Evolutionary conservation across 352 stramenopile genomes (phyloP), one percentile per base, ranked within the genome.

Genomic region (Phytophthora melonis): DNA sequence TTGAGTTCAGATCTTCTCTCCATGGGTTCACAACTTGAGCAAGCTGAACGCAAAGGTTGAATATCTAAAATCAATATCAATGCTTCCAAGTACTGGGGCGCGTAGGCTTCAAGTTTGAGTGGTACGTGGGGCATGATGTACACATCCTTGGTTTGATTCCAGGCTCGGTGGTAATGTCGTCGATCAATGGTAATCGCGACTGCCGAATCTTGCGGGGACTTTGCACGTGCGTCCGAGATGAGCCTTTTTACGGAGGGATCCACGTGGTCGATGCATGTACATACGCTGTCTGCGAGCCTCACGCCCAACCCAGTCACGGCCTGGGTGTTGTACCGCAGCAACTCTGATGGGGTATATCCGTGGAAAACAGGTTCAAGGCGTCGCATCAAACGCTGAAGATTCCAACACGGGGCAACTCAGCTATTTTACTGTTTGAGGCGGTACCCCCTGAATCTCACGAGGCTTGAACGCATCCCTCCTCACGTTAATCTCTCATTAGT

Each of bases 381-480:
- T 50, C 41, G 7, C 66, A 72, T 68, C 66, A 39, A 32, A 32
- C 36, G 18, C 49, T 27, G 14, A 10, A 73, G 66, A 63, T 73
- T 73, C 66, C 7, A 53, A 16, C 52, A 16, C 36, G 10, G 30
- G 5, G 39, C 19, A 18, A 19, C 13, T 11, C 52, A n/a, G 69
- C 50, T 41, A 18, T 50, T 14, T 59, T 58, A 54, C 27, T 52
- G 8, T 73, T 56, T 59, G 27, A 7, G 7, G 39, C 41, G 52
- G 66, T 73, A 45, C 30, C 19, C 16, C 30, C 41, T 61, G 66
- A 73, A 73, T 73, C 66, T 73, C 14, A n/a, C 30, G 23, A 55
- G 23, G 36, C 18, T 30, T 34, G 30, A 43, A 61, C 49, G 14
- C 65, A 71, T 71, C 64, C 19, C 19, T 36, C 64, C 49, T 52